Evolutionary conservation across 108 stramenopile genomes (phyloP).

Genomic region (Fistulifera pelliculosa): DNA sequence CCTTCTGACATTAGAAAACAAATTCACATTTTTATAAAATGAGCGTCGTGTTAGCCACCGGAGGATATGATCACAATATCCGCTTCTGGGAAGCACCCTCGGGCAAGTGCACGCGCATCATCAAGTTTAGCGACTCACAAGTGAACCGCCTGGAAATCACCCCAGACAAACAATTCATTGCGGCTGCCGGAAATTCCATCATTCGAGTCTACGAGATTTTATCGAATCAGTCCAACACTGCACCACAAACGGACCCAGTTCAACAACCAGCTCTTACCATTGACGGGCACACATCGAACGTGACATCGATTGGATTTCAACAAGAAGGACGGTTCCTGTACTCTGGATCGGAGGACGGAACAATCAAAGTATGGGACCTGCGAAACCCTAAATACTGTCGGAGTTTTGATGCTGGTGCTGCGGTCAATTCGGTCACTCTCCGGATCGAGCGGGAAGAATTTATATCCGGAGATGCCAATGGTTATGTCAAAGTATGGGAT

Average conservation of each 20-base stretch:
- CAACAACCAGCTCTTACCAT: constrained; percentile 66
- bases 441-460: constrained; percentile 93
- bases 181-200: constrained; percentile 94
- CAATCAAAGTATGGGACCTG: constrained; percentile 90
- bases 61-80: constrained; percentile 95
- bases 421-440: constrained; percentile 90
- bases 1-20: too few relatives aligned
- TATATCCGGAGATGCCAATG: constrained; percentile 87
- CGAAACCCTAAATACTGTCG: constrained; percentile 79
- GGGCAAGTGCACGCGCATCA: constrained; percentile 79
- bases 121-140: constrained; percentile 89
- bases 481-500: constrained; percentile 83
- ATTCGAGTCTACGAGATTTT: constrained; percentile 88
- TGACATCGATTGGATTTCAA: constrained; percentile 95
- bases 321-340: constrained; percentile 90
- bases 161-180: constrained; percentile 90
- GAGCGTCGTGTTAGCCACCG: constrained; percentile 95
- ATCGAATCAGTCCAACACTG: constrained; percentile 9
- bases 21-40: too few relatives aligned
- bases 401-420: constrained; percentile 78
- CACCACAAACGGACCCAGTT: constrained; percentile 13
- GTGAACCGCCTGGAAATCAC: constrained; percentile 94
- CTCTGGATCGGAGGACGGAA: constrained; percentile 75
- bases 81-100: constrained; percentile 97
- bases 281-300: constrained; percentile 84